A percentile compares a stretch with the other conserved stretches of the same genome.
These are phyloP conservation scores for Diplodia sapinea DNA, from an alignment of 2,329 filamentous ascomycete genomes.

Conservation along the genomic window DNA sequence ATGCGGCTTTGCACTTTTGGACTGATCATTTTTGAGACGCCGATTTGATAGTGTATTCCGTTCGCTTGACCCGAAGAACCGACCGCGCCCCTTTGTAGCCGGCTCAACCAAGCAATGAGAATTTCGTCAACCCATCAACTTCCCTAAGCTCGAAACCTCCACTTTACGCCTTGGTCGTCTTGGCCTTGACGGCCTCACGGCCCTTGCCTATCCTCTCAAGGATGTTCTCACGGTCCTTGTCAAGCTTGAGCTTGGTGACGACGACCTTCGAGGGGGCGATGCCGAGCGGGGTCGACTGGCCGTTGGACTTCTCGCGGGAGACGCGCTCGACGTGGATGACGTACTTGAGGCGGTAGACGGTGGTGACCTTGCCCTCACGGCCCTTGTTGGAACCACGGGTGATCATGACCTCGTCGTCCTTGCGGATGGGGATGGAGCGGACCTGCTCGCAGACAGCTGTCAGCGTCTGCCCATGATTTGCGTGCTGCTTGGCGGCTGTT, in stretches of 20 bases:
- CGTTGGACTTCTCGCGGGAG: conserved; percentile 94
- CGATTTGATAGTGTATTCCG: conserved; percentile 48
- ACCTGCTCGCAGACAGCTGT: conserved; percentile 61
- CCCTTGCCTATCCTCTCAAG: conserved; percentile 83
- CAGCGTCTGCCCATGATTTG: conserved; percentile 20
- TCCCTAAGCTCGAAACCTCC: conserved; percentile 35
- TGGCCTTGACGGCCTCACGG: conserved; percentile 77
- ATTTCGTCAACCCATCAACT: conserved; percentile 47
- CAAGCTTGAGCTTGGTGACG: conserved; percentile 98
- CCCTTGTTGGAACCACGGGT: conserved; percentile 95
- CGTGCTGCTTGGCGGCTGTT: not conserved
- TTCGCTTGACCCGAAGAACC: conserved; percentile 44
- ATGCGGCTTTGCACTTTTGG: conserved; percentile 44
- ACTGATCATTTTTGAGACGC: conserved; percentile 37
- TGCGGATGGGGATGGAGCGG: conserved; percentile 80
- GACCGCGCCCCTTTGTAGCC: conserved; percentile 43
- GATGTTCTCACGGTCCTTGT: conserved; percentile 89
- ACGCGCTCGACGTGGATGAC: conserved; percentile 96
- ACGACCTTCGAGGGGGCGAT: conserved; percentile 96
- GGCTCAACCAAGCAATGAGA: conserved; percentile 43
- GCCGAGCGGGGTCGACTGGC: conserved; percentile 92
- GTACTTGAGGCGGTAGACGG: conserved; percentile 83
- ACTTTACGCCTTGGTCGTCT: conserved; percentile 58
- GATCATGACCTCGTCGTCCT: conserved; percentile 79
- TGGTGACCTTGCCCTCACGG: conserved; percentile 96